Evolutionary conservation across 2,329 filamentous ascomycete genomes (phyloP), one percentile per base, ranked within the genome.

Genomic region (Trichoderma atroviride): DNA sequence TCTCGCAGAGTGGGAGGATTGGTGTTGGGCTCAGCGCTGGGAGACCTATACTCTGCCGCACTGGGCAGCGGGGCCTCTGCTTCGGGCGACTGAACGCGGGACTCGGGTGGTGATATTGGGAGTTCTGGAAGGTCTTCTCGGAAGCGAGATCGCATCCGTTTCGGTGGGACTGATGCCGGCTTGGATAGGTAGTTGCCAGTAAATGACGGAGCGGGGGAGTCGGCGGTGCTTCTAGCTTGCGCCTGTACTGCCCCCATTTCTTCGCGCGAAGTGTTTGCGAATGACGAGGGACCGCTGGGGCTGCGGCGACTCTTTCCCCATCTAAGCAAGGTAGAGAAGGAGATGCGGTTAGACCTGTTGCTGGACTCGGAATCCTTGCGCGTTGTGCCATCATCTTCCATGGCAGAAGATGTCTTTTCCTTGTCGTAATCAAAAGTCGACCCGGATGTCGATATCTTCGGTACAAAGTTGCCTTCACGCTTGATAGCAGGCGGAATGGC

Each of bases 51-150:
- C 65, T 80, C 76, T 0, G 75, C 72, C 22, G 79, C 74, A 3
- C 71, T 70, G 13, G 81, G 79, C 37, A 85, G 73, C 60, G 80
- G 74, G 13, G 75, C 76, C 53, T 88, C 87, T 13, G 84, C 86
- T 74, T 94, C 92, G 0, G 92, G 92, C 0, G 93, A 94, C 71
- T 93, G 91, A 31, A 94, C 83, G 31, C 92, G 87, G 0, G 94
- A 96, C 71, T 93, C 91, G 10, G 94, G 92, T 11, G 93, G 93
- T n/a, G 94, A 96, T 14, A 94, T 80, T 2, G 93, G 92, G 63
- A 93, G 86, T 76, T 97, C 95, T 4, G 94, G 94, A 14, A 97
- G 85, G 76, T 97, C 94, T 81, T 98, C 95, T 60, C 92, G 88
- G 82, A 98, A 98, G 68, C 93, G 94, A 47, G 94, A 97, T 79